Base-by-base conservation (phyloP, 2,329 filamentous ascomycete species). In the Fusarium concolor region DNA sequence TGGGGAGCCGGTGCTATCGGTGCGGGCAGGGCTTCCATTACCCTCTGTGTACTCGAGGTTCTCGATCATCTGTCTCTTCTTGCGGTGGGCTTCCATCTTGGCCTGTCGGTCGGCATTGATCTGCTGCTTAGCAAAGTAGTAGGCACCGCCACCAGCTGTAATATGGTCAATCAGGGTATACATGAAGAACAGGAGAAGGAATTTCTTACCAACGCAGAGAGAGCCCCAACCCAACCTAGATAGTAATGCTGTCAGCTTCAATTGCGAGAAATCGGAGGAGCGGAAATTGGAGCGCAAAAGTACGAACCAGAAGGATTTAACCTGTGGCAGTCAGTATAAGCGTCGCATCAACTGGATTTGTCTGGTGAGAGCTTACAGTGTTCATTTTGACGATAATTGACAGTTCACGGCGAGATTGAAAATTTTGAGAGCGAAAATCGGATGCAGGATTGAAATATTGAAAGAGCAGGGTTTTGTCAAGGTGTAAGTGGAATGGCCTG, bases 51-150 rank as follows among this genome's bases (percentile, higher is more conserved):
- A 79, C 74, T 89, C 86, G 62, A 89, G 79, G n/a, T 83, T 83
- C 26, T 85, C 80, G 39, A 85, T 81, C 72, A 84, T 81, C 59
- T 85, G 86, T 81, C 86, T 90, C 81, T 91, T 90, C 72, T 88
- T 81, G 56, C 86, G 85, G 60, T 85, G 86, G 64, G 91, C 89
- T 73, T 91, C 87, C 70, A 91, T 87, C 74, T 92, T 89, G 63
- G 88, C 83, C 64, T 87, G 85, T 68, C 95, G 92, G 80, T 97
- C 94, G 72, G 92, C 92, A 78, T 97, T 97, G 86, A 99, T 97
- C 79, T 90, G 90, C 76, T 89, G 87, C 86, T 99, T 99, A 68
- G 96, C 96, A 78, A 97, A 97, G 84, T 92, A 94, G 85, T 98
- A 99, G 75, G 95, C 94, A 67, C 91, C 92, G 70, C 89, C 96